phyloP scores from a whole-genome alignment of 1,139 yeast species.

The Debaryomyces sp. region DNA sequence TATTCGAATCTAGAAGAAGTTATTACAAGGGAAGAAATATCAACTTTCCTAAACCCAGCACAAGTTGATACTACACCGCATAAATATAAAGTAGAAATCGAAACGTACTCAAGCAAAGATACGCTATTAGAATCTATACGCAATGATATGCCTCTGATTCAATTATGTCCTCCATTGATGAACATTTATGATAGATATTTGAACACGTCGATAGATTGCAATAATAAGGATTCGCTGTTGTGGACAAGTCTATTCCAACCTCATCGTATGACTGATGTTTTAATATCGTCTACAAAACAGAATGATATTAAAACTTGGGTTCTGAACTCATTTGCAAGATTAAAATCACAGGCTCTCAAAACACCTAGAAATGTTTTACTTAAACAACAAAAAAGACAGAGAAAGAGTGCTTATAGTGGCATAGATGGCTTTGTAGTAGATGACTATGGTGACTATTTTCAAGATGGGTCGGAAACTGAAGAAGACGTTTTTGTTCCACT shows the following conservation, averaged over 20 bases:
- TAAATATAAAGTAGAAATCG: neutral
- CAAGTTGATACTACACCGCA: neutral
- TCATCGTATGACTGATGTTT: constrained; percentile 31
- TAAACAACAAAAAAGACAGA: constrained; percentile 33
- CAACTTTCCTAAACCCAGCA: neutral
- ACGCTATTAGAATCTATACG: neutral
- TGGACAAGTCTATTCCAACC: constrained; percentile 56
- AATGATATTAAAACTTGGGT: constrained; percentile 50
- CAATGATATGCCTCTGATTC: neutral
- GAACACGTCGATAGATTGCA: neutral
- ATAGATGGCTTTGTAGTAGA: constrained; percentile 34
- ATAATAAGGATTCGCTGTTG: constrained; percentile 14
- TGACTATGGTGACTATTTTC: constrained; percentile 20
- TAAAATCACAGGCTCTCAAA: constrained; percentile 34
- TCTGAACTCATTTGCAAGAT: constrained; percentile 44
- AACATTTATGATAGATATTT: constrained; percentile 24
- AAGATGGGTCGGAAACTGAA: constrained; percentile 25
- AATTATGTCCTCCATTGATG: constrained; percentile 18
- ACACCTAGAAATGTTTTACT: constrained; percentile 32
- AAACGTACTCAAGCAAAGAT: neutral
- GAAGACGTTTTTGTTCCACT: constrained; percentile 57
- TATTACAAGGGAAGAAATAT: neutral
- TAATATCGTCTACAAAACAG: constrained; percentile 29
- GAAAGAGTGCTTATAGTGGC: constrained; percentile 16
- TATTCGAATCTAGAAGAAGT: neutral